Conservation (phyloP, 1,284 basidiomycete species). For the Termitomyces sp. region DNA sequence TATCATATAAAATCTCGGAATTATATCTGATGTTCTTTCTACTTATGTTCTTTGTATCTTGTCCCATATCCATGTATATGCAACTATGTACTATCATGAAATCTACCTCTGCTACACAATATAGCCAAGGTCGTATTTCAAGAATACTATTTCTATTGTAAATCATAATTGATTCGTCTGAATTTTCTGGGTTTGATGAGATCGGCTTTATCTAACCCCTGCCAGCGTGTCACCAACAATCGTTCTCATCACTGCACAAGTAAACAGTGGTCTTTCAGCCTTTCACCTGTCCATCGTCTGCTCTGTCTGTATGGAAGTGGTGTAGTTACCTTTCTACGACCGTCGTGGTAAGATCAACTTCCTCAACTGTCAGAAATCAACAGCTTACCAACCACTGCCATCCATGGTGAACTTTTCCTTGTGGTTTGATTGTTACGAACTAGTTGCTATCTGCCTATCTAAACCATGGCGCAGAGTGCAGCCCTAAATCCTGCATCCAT, state of each 20-base stretch:
- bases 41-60: not conserved
- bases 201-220: slow-evolving; percentile 1
- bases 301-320: slow-evolving; percentile 34
- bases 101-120: too few species aligned
- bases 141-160: not conserved
- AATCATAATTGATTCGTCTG: not conserved
- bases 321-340: slow-evolving; percentile 27
- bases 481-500: slow-evolving; percentile 74
- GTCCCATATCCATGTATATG: not conserved
- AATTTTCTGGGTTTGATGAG: slow-evolving; percentile 6
- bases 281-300: slow-evolving; percentile 1
- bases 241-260: slow-evolving; percentile 1
- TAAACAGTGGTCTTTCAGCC: not conserved
- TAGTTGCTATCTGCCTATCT: slow-evolving; percentile 30
- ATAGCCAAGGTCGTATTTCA: too few species aligned
- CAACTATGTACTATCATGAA: too few species aligned
- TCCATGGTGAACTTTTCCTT: slow-evolving; percentile 19
- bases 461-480: slow-evolving; percentile 65
- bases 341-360: slow-evolving; percentile 22
- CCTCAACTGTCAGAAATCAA: slow-evolving; percentile 14
- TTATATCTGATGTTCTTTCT: not conserved
- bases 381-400: slow-evolving; percentile 24
- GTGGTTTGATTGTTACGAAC: slow-evolving; percentile 27
- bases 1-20: slow-evolving; percentile 19
- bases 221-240: slow-evolving; percentile 13